A percentile compares a stretch with the other conserved stretches of the same genome.
Evolutionary conservation across 2,329 filamentous ascomycete genomes (phyloP).

Genomic region (Alternaria dauci): DNA sequence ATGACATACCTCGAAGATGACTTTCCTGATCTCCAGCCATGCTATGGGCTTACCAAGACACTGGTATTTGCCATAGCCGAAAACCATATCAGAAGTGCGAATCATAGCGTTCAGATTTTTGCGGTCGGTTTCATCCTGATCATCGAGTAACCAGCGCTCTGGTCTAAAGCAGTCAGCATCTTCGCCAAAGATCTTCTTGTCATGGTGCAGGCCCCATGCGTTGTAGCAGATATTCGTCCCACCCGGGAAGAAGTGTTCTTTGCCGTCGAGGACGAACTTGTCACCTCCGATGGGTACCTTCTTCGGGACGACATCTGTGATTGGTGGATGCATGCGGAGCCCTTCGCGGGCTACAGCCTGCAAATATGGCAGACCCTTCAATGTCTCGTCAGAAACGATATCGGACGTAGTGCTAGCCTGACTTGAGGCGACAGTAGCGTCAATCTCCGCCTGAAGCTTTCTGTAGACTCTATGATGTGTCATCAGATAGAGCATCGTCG

Average conservation of each 20-base stretch:
- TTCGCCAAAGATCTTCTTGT: slow-evolving; percentile 37
- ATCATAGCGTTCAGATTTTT: slow-evolving; percentile 33
- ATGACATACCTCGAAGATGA: slow-evolving; percentile 51
- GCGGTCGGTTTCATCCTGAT: slow-evolving; percentile 9
- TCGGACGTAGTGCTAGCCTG: slow-evolving; percentile 18
- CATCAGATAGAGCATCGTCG: slow-evolving; percentile 61
- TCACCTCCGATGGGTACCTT: slow-evolving; percentile 1
- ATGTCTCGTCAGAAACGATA: slow-evolving; percentile 58
- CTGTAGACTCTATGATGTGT: slow-evolving; percentile 57
- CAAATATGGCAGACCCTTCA: slow-evolving; percentile 53
- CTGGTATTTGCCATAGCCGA: slow-evolving; percentile 44
- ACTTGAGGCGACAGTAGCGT: slow-evolving; percentile 42
- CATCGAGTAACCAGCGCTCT: slow-evolving; percentile 56
- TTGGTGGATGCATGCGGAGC: slow-evolving; percentile 52
- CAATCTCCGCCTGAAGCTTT: slow-evolving; percentile 58
- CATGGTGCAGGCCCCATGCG: slow-evolving; percentile 29
- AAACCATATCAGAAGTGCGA: slow-evolving; percentile 39
- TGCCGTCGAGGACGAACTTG: slow-evolving; percentile 27
- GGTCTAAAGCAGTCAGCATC: slow-evolving; percentile 58
- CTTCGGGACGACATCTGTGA: slow-evolving; percentile 38
- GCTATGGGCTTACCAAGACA: slow-evolving; percentile 45
- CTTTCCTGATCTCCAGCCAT: slow-evolving; percentile 39
- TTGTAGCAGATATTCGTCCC: slow-evolving; percentile 40
- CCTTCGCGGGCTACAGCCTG: slow-evolving; percentile 58
- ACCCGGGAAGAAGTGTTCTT: slow-evolving; percentile 35